Conservation (phyloP, 441 rosid species). For the Manihot esculenta region DNA sequence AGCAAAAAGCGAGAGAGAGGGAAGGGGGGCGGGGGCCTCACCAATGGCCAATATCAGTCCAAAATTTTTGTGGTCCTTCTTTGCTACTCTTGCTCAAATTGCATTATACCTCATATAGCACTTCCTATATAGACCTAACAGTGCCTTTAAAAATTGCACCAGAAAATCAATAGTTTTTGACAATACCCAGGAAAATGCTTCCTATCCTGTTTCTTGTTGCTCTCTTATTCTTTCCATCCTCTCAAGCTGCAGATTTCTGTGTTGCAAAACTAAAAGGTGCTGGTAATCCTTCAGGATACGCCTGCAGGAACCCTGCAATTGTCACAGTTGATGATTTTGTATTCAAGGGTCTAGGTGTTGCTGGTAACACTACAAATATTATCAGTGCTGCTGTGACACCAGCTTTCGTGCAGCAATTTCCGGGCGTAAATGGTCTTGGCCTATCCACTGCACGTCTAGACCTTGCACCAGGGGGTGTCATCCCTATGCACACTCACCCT, state of each 20-base stretch:
- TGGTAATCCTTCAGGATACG: slow-evolving; percentile 40
- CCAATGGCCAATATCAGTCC: not conserved
- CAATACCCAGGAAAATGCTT: slow-evolving; percentile 30
- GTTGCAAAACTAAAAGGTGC: slow-evolving; percentile 42
- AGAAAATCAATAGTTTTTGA: not conserved
- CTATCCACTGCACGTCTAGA: slow-evolving; percentile 45
- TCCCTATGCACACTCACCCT: slow-evolving; percentile 61
- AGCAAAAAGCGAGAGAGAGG: not conserved
- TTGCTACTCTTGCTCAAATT: not conserved
- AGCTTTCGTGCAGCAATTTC: slow-evolving; percentile 46
- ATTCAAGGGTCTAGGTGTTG: slow-evolving; percentile 32
- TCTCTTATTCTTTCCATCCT: slow-evolving; percentile 29
- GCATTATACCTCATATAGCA: not conserved
- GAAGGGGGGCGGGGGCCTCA: not conserved
- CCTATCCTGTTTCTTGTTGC: slow-evolving; percentile 31
- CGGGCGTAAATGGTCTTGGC: slow-evolving; percentile 53
- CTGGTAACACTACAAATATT: slow-evolving; percentile 51
- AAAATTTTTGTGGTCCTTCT: not conserved
- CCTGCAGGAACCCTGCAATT: slow-evolving; percentile 36
- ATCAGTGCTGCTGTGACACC: slow-evolving; percentile 54
- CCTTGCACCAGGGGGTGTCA: slow-evolving; percentile 46
- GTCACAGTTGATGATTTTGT: slow-evolving; percentile 44
- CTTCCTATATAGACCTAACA: slow-evolving; percentile 25
- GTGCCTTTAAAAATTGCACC: not conserved
- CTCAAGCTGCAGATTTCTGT: slow-evolving; percentile 52